A percentile compares a stretch with the other conserved stretches of the same genome.
Conservation (phyloP, 1,139 yeast genomes). For the Pneumocystis oryctolagi region DNA sequence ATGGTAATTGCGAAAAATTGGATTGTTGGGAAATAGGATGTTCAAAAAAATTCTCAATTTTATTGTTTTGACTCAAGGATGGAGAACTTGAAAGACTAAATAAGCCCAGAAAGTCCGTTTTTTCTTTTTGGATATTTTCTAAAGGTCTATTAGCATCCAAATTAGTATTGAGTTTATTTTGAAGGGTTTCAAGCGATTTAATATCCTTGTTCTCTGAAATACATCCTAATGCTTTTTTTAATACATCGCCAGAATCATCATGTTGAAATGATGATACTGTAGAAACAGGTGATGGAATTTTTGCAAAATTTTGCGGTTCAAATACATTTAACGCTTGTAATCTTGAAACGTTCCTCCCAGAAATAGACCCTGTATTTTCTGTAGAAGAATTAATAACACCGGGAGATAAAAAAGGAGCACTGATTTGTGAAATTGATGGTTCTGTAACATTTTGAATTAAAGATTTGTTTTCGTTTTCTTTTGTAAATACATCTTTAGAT, state of each 20-base stretch:
- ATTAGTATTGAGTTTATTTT: not conserved
- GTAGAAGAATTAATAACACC: not conserved
- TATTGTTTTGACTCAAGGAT: not conserved
- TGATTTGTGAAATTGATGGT: not conserved
- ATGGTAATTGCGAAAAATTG: not conserved
- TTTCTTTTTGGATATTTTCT: not conserved
- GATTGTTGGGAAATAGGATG: constrained; percentile 2
- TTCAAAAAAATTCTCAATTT: not conserved
- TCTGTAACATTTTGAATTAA: not conserved
- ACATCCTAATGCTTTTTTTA: not conserved
- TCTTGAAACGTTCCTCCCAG: constrained; percentile 3
- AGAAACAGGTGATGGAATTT: not conserved
- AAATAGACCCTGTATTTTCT: not conserved
- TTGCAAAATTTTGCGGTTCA: not conserved
- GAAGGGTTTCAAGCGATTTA: not conserved
- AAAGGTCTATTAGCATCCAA: not conserved
- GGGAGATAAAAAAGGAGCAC: not conserved
- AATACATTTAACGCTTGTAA: constrained; percentile 1
- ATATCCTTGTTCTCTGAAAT: not conserved
- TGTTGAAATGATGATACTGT: not conserved
- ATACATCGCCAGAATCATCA: not conserved
- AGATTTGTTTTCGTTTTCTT: not conserved
- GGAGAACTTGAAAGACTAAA: not conserved
- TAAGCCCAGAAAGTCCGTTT: not conserved
- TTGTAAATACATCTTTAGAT: not conserved